Conservation (phyloP, 441 rosid species). For the Arabidopsis hybrid region DNA sequence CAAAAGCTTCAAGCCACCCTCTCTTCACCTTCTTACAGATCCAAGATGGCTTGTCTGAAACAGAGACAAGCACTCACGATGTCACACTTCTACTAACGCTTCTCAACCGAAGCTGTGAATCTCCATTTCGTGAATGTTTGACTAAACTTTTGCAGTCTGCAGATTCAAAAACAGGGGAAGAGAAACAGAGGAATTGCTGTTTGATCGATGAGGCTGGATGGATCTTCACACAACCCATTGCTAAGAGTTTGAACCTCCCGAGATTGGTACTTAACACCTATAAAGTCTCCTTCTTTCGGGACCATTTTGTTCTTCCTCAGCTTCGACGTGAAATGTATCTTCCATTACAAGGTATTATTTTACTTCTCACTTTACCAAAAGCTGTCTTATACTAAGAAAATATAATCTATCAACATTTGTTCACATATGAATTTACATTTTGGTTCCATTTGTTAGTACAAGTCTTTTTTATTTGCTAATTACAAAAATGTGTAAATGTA, state of each 20-base stretch:
- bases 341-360: slow-evolving; percentile 39
- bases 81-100: slow-evolving; percentile 24
- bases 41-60: slow-evolving; percentile 39
- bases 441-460: no score
- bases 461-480: no score
- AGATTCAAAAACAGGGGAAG: slow-evolving; percentile 14
- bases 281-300: slow-evolving; percentile 34
- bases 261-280: slow-evolving; percentile 41
- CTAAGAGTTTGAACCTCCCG: slow-evolving; percentile 41
- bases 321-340: slow-evolving; percentile 40
- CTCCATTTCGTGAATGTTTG: slow-evolving; percentile 48
- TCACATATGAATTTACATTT: no score
- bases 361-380: not conserved
- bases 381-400: not conserved
- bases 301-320: slow-evolving; percentile 43
- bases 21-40: slow-evolving; percentile 42
- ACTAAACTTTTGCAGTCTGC: slow-evolving; percentile 18
- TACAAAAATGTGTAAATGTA: no score
- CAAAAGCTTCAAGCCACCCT: slow-evolving; percentile 46
- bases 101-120: slow-evolving; percentile 40
- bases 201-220: slow-evolving; percentile 48
- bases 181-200: slow-evolving; percentile 39
- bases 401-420: no score
- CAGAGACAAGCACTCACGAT: slow-evolving; percentile 19
- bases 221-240: slow-evolving; percentile 43